Evolutionary conservation across 176 grass and related monocot species (phyloP), one percentile per base, ranked within the genome.

Genomic region (Oryza rufipogon): DNA sequence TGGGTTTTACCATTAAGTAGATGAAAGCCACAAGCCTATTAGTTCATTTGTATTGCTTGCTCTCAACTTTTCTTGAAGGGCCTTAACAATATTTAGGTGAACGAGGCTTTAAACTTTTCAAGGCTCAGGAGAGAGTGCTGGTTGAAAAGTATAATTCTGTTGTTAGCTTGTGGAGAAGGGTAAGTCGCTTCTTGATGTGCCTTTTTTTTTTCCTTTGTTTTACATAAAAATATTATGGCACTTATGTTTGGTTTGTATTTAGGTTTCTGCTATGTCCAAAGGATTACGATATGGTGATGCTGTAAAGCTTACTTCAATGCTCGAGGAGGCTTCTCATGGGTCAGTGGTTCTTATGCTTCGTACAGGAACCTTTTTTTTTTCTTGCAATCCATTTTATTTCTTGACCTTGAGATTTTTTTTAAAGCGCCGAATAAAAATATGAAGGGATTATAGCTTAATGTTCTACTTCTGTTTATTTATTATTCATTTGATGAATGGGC

Each of bases 131-230:
- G 78, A 89, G 78, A 42, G 5, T 44, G 7, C 84, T 99, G 89
- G 77, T 99, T 80, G 96, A 99, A 69, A 99, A 99, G 63, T 99
- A 99, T 84, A 98, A 94, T 81, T 56, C 93, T 65, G 80, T 98
- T 77, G 67, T 95, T 69, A 91, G 84, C 80, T 71, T 98, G 81
- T 98, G 96, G 96, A 95, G 91, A 87, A 90, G 93, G 86, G 93
- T 97, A 92, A 88, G 88, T 79, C 42, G 34, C 30, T 85, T 78
- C 69, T 70, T 51, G 17, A 83, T 86, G 11, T 36, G 15, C 71
- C 20, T 32, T 19, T 69, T 70, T 70, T 79, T 48, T 7, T 61
- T 9, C 68, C 3, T 71, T 34, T 71, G 25, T 44, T 80, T 61
- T 38, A 54, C n/a, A 0, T 23, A 23, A 63, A 63, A 63, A 11